Evolutionary conservation across 2,329 filamentous ascomycete genomes (phyloP).

Genomic region (Ilyonectria mors-panacis): DNA sequence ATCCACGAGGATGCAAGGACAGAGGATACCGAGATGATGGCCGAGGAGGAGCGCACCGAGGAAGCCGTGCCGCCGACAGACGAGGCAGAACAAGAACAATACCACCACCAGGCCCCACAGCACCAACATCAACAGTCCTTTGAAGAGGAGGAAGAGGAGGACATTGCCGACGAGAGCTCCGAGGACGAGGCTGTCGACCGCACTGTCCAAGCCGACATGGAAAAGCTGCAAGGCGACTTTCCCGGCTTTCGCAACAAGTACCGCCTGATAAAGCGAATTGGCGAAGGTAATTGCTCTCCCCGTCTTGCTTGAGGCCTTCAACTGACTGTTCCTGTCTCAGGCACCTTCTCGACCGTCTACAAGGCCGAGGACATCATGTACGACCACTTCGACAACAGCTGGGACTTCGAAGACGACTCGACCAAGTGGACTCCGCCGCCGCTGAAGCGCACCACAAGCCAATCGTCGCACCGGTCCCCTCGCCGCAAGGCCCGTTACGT

Average conservation of each 20-base stretch:
- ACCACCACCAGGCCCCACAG: constrained; percentile 34
- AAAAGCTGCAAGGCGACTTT: constrained; percentile 85
- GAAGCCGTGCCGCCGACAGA: constrained; percentile 43
- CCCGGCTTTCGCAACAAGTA: constrained; percentile 87
- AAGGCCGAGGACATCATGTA: constrained; percentile 96
- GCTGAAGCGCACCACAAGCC: constrained; percentile 65
- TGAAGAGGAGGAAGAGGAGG: constrained; percentile 54
- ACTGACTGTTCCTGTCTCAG: constrained; percentile 61
- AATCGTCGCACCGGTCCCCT: constrained; percentile 47
- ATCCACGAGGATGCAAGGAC: constrained; percentile 67
- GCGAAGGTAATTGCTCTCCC: constrained; percentile 77
- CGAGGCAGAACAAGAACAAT: constrained; percentile 45
- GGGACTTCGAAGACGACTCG: constrained; percentile 82
- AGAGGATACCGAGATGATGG: constrained; percentile 66
- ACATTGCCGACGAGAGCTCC: constrained; percentile 60
- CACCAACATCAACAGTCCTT: constrained; percentile 36
- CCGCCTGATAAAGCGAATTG: constrained; percentile 94
- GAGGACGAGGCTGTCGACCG: constrained; percentile 77
- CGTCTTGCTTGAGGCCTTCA: not conserved
- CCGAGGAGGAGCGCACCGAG: constrained; percentile 55
- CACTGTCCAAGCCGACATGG: constrained; percentile 87
- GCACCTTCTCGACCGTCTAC: constrained; percentile 98
- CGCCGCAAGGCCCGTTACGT: constrained; percentile 78
- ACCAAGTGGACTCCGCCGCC: constrained; percentile 80
- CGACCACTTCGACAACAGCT: constrained; percentile 85